Percentiles rank a stretch among this genome's conserved stretches.
Conservation (phyloP, 768 basidiomycete species). For the Naganishia onofrii region DNA sequence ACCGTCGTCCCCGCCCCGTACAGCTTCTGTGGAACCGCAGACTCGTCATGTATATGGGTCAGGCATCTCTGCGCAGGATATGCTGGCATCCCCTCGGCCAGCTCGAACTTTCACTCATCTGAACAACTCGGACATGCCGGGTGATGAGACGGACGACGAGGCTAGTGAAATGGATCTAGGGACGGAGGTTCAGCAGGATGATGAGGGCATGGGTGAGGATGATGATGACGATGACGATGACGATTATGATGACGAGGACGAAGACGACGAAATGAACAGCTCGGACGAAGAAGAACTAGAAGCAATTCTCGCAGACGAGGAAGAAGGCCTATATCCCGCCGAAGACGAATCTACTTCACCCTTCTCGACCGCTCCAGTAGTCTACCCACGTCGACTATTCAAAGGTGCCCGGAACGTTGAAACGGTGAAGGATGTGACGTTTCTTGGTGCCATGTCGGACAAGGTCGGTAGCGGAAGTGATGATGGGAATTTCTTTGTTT, state of each 20-base stretch:
- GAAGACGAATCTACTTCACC: constrained; percentile 21
- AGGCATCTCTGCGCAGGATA: constrained; percentile 24
- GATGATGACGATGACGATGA: constrained; percentile 35
- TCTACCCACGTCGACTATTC: constrained; percentile 66
- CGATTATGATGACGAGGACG: constrained; percentile 41
- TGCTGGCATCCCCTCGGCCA: not conserved
- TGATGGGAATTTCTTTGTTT: constrained; percentile 73
- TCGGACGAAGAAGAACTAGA: constrained; percentile 34
- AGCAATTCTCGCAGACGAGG: constrained; percentile 48
- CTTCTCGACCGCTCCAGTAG: constrained; percentile 49
- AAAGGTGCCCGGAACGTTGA: constrained; percentile 71
- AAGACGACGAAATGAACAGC: constrained; percentile 47
- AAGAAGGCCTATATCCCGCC: constrained; percentile 29
- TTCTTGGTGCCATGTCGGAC: constrained; percentile 73
- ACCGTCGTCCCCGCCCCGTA: not conserved
- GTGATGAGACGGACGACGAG: not conserved
- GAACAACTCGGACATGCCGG: not conserved
- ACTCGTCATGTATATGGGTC: not conserved
- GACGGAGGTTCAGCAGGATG: constrained; percentile 27
- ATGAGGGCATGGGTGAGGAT: constrained; percentile 27
- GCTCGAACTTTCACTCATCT: not conserved
- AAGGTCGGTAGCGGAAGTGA: constrained; percentile 80
- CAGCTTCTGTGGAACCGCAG: not conserved
- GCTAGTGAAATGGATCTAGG: constrained; percentile 19
- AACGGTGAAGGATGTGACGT: constrained; percentile 81